Evolutionary conservation across 805 yeast genomes (phyloP).

Genomic region (Metschnikowia borealis): DNA sequence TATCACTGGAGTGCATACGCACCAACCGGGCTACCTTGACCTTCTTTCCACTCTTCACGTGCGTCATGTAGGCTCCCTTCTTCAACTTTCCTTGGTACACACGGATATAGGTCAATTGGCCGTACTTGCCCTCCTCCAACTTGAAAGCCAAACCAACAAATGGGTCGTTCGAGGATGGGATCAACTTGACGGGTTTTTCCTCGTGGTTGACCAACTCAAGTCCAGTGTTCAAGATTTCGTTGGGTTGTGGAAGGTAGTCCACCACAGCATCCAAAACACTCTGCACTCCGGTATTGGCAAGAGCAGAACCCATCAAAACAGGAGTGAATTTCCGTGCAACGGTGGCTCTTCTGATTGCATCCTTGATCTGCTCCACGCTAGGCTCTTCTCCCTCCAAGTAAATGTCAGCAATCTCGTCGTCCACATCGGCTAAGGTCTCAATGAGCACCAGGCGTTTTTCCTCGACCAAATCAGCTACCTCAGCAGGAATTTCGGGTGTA

Average conservation of each 20-base stretch:
- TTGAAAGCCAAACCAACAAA: constrained; percentile 98
- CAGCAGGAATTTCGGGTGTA: constrained; percentile 67
- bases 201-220: constrained; percentile 65
- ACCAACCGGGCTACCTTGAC: constrained; percentile 91
- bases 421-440: constrained; percentile 96
- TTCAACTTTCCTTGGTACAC: constrained; percentile 94
- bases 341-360: constrained; percentile 90
- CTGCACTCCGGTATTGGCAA: constrained; percentile 95
- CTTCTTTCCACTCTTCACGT: constrained; percentile 88
- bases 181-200: constrained; percentile 59
- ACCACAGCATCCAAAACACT: constrained; percentile 94
- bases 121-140: constrained; percentile 96
- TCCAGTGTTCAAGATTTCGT: constrained; percentile 87
- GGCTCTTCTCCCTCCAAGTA: constrained; percentile 90
- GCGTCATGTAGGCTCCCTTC: constrained; percentile 85
- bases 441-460: constrained; percentile 83
- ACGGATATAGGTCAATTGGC: constrained; percentile 94
- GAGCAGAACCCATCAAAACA: constrained; percentile 99
- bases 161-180: constrained; percentile 71
- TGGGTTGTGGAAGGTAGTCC: constrained; percentile 93
- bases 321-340: constrained; percentile 96
- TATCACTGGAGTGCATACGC: constrained; percentile 97
- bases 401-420: constrained; percentile 93
- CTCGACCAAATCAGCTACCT: constrained; percentile 75
- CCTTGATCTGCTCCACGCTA: constrained; percentile 73